phyloP scores from a whole-genome alignment of 192 early-diverging fungal species.

The Gamsiella multidivaricata region DNA sequence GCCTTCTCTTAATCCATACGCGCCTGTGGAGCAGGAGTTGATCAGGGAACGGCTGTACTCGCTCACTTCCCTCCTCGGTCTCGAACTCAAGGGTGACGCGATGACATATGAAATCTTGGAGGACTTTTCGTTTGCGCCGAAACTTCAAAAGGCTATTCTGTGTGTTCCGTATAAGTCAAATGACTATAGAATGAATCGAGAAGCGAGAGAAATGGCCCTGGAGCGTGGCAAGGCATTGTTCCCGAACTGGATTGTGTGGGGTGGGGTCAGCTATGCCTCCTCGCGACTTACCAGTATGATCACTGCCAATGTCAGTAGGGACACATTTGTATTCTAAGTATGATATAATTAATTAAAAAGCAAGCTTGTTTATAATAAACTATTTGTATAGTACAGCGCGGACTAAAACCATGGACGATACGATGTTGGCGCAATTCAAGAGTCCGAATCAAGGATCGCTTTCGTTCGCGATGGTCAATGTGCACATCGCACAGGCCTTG shows the following conservation, averaged over 20 bases:
- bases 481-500: no score
- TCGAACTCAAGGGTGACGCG: neutral
- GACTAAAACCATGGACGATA: no score
- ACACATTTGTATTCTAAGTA: no score
- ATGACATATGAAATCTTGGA: neutral
- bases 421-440: no score
- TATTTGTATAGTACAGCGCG: no score
- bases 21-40: neutral
- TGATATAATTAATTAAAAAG: no score
- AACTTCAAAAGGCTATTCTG: neutral
- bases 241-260: neutral
- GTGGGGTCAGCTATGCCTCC: no score
- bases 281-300: no score
- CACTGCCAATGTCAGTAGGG: no score
- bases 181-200: neutral
- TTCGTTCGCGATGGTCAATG: no score
- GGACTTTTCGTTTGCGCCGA: neutral
- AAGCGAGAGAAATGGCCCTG: neutral
- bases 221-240: neutral
- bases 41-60: neutral
- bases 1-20: neutral
- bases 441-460: no score
- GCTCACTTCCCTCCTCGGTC: neutral
- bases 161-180: neutral
- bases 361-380: no score